A percentile compares a stretch with the other conserved stretches of the same genome.
Conservation (phyloP, 345 rosid species). For the Trapa incisa region DNA sequence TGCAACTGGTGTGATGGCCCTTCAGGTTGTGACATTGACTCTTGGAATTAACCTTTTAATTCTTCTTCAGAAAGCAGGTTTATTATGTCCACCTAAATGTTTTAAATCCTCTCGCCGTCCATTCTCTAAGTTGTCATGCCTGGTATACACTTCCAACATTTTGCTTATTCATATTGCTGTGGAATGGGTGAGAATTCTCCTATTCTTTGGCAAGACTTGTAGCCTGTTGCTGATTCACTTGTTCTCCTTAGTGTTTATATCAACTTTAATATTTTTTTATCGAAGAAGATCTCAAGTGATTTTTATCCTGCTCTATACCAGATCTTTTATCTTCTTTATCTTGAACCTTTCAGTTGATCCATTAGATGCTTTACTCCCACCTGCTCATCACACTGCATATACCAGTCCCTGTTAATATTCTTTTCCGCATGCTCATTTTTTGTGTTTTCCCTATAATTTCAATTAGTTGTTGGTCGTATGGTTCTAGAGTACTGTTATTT, state of each 20-base stretch:
- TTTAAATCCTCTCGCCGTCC: background rate
- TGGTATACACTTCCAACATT: background rate
- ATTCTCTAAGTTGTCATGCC: background rate
- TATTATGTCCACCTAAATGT: background rate
- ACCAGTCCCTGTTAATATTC: background rate
- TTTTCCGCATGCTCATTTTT: background rate
- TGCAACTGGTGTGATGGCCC: constrained; percentile 96
- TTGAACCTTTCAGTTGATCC: background rate
- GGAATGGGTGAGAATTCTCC: background rate
- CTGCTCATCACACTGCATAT: background rate
- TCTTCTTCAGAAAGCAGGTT: background rate
- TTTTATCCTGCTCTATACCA: background rate
- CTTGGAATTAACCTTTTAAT: background rate
- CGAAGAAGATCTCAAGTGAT: background rate
- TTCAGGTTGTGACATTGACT: constrained; percentile 51
- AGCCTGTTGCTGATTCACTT: background rate
- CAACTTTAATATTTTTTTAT: background rate
- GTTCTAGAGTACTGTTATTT: background rate
- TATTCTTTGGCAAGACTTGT: background rate
- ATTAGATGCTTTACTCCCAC: background rate
- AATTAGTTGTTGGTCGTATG: background rate
- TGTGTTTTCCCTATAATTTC: background rate
- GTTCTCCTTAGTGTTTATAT: background rate
- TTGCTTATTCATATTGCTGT: background rate
- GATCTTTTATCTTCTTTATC: background rate